These are phyloP conservation scores for Colletotrichum sp. DNA, from an alignment of 2,329 filamentous ascomycete species.

Conservation along the genomic window DNA sequence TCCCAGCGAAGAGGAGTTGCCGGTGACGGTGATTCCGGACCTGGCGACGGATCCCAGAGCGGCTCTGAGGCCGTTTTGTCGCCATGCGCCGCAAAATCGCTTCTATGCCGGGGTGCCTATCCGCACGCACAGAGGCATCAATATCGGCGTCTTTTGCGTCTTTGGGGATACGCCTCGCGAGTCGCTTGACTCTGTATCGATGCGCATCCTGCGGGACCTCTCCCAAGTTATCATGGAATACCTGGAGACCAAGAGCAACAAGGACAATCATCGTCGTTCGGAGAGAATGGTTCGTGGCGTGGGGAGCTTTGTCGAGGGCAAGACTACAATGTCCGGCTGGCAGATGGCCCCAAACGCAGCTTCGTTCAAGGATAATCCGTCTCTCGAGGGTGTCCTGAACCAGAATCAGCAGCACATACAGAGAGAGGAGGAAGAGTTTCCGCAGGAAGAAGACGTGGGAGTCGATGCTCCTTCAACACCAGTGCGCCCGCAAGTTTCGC, in stretches of 20 bases:
- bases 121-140: slow-evolving; percentile 40
- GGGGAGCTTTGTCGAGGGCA: slow-evolving; percentile 39
- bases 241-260: slow-evolving; percentile 34
- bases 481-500: not conserved
- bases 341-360: not conserved
- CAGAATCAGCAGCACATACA: slow-evolving; percentile 10
- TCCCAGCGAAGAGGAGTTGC: slow-evolving; percentile 22
- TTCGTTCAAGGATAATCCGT: slow-evolving; percentile 6
- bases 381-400: slow-evolving; percentile 23
- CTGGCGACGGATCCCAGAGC: slow-evolving; percentile 32
- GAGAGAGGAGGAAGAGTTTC: not conserved
- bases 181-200: slow-evolving; percentile 30
- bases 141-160: slow-evolving; percentile 46
- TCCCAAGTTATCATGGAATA: slow-evolving; percentile 37
- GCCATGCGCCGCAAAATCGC: slow-evolving; percentile 17
- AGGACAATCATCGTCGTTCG: slow-evolving; percentile 30
- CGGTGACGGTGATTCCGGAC: slow-evolving; percentile 38
- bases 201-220: slow-evolving; percentile 28
- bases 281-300: slow-evolving; percentile 42
- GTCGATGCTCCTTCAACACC: not conserved
- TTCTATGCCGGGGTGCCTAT: slow-evolving; percentile 50
- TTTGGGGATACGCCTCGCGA: slow-evolving; percentile 31
- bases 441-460: slow-evolving; percentile 23
- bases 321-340: slow-evolving; percentile 29
- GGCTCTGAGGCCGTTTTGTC: slow-evolving; percentile 21